Conservation (phyloP, 192 early-diverging fungal genomes). For the Phlyctochytrium arcticum region DNA sequence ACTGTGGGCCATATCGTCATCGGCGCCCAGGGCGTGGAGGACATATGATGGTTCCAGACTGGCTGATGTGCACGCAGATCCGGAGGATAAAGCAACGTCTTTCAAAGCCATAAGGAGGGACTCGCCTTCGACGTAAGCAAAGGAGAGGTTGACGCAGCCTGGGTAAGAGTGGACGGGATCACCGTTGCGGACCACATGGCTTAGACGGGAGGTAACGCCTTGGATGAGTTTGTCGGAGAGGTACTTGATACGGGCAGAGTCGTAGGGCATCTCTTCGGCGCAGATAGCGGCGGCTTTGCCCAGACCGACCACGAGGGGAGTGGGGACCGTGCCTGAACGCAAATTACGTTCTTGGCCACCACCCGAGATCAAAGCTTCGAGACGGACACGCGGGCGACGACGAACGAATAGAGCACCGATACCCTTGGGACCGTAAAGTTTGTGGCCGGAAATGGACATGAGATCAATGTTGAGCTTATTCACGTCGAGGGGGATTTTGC, state of each 20-base stretch:
- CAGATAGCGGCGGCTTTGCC: constrained; percentile 83
- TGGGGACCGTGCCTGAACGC: constrained; percentile 91
- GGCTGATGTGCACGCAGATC: constrained; percentile 93
- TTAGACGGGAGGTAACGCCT: constrained; percentile 73
- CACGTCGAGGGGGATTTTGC: constrained; percentile 92
- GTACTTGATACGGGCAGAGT: constrained; percentile 62
- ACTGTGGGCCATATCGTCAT: constrained; percentile 94
- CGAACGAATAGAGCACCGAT: constrained; percentile 92
- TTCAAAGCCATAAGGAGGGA: constrained; percentile 97
- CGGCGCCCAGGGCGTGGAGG: constrained; percentile 91
- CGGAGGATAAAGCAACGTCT: constrained; percentile 93
- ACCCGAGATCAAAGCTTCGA: constrained; percentile 86
- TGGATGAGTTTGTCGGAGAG: constrained; percentile 77
- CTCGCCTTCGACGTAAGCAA: constrained; percentile 96
- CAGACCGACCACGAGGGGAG: constrained; percentile 83
- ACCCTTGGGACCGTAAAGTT: constrained; percentile 97
- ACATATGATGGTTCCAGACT: constrained; percentile 95
- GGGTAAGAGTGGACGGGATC: constrained; percentile 74
- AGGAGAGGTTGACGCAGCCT: constrained; percentile 93
- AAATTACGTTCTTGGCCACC: constrained; percentile 96
- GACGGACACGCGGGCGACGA: constrained; percentile 85
- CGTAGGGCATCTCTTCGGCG: constrained; percentile 78
- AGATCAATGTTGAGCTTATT: constrained; percentile 90
- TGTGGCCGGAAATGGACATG: constrained; percentile 95
- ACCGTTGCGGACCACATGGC: constrained; percentile 87